Percentiles rank a stretch among this genome's conserved stretches.
Evolutionary conservation across 257 asterid genomes (phyloP).

Genomic region (Solanum corneliomulleri): DNA sequence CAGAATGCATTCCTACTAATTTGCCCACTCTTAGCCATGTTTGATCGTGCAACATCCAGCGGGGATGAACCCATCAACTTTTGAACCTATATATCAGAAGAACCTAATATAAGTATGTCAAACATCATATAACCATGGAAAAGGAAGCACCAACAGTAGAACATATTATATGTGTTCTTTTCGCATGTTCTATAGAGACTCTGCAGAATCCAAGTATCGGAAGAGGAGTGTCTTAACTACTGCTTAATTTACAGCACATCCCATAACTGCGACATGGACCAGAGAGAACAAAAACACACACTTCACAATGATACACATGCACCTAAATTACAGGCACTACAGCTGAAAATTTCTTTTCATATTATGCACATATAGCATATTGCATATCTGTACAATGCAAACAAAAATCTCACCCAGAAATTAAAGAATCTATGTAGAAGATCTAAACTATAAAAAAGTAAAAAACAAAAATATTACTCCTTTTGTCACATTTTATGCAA

Average conservation of each 20-base stretch:
- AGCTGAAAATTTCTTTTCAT: neutral
- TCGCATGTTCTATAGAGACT: neutral
- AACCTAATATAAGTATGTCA: neutral
- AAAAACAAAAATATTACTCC: neutral
- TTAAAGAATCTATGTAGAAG: neutral
- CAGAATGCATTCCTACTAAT: slow-evolving; percentile 78
- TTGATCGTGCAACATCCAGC: slow-evolving; percentile 68
- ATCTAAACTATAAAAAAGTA: neutral
- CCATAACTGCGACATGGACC: neutral
- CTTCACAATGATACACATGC: neutral
- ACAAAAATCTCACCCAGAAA: neutral
- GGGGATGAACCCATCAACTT: slow-evolving; percentile 86
- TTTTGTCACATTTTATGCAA: neutral
- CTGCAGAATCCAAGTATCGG: neutral
- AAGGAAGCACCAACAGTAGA: neutral
- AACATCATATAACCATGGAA: neutral
- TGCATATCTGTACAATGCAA: neutral
- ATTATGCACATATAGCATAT: neutral
- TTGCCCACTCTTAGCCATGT: slow-evolving; percentile 76
- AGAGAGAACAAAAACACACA: neutral
- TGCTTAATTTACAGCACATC: neutral
- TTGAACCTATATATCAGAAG: slow-evolving; percentile 44
- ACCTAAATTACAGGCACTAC: neutral
- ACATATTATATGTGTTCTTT: neutral
- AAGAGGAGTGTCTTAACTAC: neutral